Base-by-base conservation (phyloP, 306 rosid species). In the Adenanthera pavonina region DNA sequence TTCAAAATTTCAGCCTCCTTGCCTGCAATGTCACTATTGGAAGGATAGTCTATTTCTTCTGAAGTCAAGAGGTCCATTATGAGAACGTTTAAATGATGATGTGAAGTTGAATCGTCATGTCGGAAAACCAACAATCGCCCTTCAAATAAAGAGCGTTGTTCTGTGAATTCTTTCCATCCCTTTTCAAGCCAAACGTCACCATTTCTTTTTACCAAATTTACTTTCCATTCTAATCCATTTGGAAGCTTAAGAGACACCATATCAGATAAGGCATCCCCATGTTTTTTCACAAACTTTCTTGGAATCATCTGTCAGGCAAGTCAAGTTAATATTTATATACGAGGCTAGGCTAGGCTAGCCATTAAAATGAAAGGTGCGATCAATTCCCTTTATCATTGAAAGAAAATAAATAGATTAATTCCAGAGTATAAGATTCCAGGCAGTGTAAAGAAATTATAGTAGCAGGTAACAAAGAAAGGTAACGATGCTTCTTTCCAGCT, bases 121-220 rank as follows among this genome's bases (percentile, higher is more conserved):
- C 20, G 20, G 14, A 84, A 82, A 41, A 81, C 67, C 41, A 84
- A 11, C 13, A 87, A 25, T 40, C 79, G 69, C 0, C 88, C 86
- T 35, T 69, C 7, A 4, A 25, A 34, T 51, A 87, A 64, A 33
- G 82, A 81, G 30, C 76, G 83, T 35, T 56, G 6, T 20, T 81
- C 47, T 25, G 73, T 70, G 67, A 87, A 82, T 64, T 84, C 85
- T 66, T 43, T 68, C 88, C 86, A 87, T 64, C 88, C 90, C 11
- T 76, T 84, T 10, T 79, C 40, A 44, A 87, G 75, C 80, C 86
- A 84, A 2, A 82, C 54, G 6, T 60, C 77, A 13, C 75, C 84
- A 48, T 62, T 76, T 12, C 8, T 2, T 43, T 78, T 84, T 30
- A 16, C 84, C 72, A 87, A 64, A 11, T 33, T 48, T 13, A 82